Conservation (phyloP, 306 rosid species). For the Lotus japonicus region DNA sequence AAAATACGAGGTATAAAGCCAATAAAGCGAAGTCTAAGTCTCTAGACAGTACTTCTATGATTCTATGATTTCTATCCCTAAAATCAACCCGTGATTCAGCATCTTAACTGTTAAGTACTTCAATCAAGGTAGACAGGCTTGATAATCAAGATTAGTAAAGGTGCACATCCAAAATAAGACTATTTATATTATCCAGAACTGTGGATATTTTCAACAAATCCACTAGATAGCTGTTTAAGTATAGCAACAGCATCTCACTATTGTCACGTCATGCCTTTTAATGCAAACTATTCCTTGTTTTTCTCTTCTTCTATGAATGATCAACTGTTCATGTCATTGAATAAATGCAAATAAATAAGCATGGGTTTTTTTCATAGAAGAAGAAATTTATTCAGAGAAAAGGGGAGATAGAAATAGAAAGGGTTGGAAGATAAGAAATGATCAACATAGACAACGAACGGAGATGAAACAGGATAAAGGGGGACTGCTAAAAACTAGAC, state of each 20-base stretch:
- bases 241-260: not conserved
- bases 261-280: not conserved
- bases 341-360: not conserved
- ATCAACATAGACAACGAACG: not conserved
- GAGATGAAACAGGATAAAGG: not conserved
- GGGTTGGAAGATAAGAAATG: not conserved
- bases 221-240: not conserved
- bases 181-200: not conserved
- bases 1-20: not conserved
- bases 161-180: not conserved
- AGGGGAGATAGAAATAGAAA: not conserved
- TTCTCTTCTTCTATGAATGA: not conserved
- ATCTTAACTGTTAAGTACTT: not conserved
- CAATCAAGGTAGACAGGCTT: constrained; percentile 2
- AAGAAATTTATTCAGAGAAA: not conserved
- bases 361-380: not conserved
- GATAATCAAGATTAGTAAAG: not conserved
- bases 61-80: too few relatives aligned
- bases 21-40: not conserved
- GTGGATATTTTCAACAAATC: not conserved
- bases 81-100: not conserved
- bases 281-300: not conserved
- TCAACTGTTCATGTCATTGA: not conserved
- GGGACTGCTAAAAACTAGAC: not conserved
- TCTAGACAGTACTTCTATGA: constrained; percentile 19